These are phyloP conservation scores for Lentinula raphanica DNA, from an alignment of 768 basidiomycete genomes.

Conservation along the genomic window DNA sequence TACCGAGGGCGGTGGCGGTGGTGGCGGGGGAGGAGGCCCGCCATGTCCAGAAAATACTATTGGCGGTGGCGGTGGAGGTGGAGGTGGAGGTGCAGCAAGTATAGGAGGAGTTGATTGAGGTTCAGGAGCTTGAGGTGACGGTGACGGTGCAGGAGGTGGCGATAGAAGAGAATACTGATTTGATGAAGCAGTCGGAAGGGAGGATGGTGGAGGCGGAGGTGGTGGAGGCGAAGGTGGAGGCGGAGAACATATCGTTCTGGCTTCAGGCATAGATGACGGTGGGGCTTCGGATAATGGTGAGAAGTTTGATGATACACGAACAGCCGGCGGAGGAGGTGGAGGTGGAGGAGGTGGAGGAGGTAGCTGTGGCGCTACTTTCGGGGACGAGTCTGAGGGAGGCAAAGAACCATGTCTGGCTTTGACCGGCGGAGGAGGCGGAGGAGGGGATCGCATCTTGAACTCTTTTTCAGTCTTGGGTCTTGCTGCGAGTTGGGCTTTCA, in stretches of 20 bases:
- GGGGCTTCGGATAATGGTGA: neutral
- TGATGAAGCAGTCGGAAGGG: constrained; percentile 25
- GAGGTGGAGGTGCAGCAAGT: constrained; percentile 16
- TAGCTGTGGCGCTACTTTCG: constrained; percentile 17
- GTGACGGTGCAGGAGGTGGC: constrained; percentile 31
- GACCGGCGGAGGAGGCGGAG: constrained; percentile 56
- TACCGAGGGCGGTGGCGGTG: constrained; percentile 25
- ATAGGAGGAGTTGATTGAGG: no score
- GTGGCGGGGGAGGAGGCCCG: constrained; percentile 30
- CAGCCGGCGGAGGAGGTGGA: constrained; percentile 20
- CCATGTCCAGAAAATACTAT: constrained; percentile 24
- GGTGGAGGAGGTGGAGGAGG: constrained; percentile 23
- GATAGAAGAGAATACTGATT: constrained; percentile 24
- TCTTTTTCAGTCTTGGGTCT: constrained; percentile 63
- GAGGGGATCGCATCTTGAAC: constrained; percentile 62
- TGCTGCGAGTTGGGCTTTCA: constrained; percentile 46
- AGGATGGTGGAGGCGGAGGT: constrained; percentile 28
- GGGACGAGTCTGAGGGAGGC: constrained; percentile 2
- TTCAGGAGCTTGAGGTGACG: constrained; percentile 11
- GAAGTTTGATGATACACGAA: neutral
- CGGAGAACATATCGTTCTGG: constrained; percentile 21
- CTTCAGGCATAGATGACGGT: neutral
- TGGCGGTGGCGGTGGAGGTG: constrained; percentile 27
- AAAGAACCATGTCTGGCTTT: constrained; percentile 25
- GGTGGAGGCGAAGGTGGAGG: constrained; percentile 22